These are phyloP conservation scores for Citrus hindsii DNA, from an alignment of 345 rosid species.

Conservation along the genomic window DNA sequence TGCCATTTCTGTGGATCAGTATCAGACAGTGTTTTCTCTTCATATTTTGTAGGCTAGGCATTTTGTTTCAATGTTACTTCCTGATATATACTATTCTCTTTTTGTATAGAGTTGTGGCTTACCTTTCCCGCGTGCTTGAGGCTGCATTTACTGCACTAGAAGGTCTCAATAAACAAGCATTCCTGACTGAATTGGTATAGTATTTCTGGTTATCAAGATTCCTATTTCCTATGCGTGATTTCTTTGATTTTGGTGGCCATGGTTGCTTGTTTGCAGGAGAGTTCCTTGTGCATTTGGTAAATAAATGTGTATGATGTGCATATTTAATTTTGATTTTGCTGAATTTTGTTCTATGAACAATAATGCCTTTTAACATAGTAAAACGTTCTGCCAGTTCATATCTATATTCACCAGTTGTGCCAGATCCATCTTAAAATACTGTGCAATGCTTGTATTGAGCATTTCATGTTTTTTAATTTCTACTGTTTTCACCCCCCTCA, in stretches of 20 bases:
- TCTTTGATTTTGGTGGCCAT: neutral
- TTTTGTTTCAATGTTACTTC: neutral
- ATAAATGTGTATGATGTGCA: neutral
- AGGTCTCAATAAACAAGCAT: slow-evolving; percentile 97
- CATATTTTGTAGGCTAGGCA: neutral
- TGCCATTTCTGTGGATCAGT: neutral
- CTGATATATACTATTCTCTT: slow-evolving; percentile 4
- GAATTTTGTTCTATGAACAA: neutral
- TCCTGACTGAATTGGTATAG: slow-evolving; percentile 89
- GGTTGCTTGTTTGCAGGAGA: neutral
- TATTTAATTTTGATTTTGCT: neutral
- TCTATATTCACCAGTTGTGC: neutral
- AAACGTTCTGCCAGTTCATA: neutral
- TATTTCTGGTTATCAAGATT: slow-evolving; percentile 10
- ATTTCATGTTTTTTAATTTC: neutral
- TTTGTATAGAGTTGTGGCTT: slow-evolving; percentile 78
- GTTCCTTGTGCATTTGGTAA: neutral
- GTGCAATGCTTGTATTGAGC: neutral
- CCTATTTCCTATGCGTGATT: neutral
- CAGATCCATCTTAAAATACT: neutral
- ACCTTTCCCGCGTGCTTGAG: slow-evolving; percentile 95
- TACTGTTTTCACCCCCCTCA: neutral
- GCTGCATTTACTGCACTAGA: slow-evolving; percentile 93
- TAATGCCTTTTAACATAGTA: neutral
- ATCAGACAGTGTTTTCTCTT: slow-evolving; percentile 2